phyloP scores from a whole-genome alignment of 2,329 filamentous ascomycete genomes.

The Leptographium lundbergii region DNA sequence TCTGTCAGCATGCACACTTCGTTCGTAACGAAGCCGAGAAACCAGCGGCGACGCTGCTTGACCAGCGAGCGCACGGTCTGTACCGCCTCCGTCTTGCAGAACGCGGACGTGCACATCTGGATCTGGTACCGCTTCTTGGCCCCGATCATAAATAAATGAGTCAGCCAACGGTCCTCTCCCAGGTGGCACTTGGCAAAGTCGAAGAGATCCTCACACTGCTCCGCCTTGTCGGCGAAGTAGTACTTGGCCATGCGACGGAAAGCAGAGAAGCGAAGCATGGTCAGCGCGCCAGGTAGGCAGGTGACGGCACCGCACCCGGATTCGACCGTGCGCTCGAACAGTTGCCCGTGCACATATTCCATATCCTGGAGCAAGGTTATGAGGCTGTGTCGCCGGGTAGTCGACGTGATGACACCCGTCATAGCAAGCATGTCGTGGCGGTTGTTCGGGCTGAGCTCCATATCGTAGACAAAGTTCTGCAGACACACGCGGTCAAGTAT shows the following conservation, averaged over 20 bases:
- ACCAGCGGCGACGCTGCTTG: conserved; percentile 94
- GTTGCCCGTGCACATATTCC: conserved; percentile 94
- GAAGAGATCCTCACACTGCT: conserved; percentile 90
- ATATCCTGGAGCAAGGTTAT: conserved; percentile 93
- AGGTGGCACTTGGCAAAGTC: conserved; percentile 93
- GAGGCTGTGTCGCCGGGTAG: conserved; percentile 74
- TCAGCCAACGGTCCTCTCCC: conserved; percentile 93
- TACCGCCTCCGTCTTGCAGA: conserved; percentile 96
- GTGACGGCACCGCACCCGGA: conserved; percentile 90
- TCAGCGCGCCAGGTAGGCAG: conserved; percentile 87
- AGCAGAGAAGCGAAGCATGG: conserved; percentile 88
- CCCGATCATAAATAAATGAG: conserved; percentile 97
- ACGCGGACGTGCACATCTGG: conserved; percentile 92
- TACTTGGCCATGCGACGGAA: conserved; percentile 96
- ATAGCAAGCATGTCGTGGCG: conserved; percentile 89
- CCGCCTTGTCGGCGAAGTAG: conserved; percentile 94
- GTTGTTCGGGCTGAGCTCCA: conserved; percentile 92
- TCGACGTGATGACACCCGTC: conserved; percentile 95
- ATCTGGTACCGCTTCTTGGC: conserved; percentile 90
- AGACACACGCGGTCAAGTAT: conserved; percentile 84
- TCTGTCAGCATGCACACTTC: conserved; percentile 98
- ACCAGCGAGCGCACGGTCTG: conserved; percentile 75
- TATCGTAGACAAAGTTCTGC: conserved; percentile 97
- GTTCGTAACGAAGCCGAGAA: conserved; percentile 93
- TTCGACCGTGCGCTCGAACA: conserved; percentile 92